Conservation (phyloP, 2,329 filamentous ascomycete genomes). For the Nannizzia gypsea region DNA sequence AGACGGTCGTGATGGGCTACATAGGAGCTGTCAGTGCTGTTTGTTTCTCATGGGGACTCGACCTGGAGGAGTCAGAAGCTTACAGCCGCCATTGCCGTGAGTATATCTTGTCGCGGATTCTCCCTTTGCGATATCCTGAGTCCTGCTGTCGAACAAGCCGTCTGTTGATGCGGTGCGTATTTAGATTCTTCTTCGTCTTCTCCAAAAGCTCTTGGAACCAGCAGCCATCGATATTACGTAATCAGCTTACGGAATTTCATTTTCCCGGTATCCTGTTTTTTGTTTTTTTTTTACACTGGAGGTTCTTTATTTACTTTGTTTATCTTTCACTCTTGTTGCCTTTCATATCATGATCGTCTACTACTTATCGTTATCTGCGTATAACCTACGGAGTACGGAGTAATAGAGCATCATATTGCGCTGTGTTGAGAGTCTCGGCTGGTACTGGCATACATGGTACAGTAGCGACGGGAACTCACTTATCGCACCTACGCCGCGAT, state of each 20-base stretch:
- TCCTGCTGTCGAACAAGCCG: background rate
- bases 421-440: no score
- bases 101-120: background rate
- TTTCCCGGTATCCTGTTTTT: background rate
- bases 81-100: constrained; percentile 27
- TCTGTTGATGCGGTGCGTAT: background rate
- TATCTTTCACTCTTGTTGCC: background rate
- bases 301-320: background rate
- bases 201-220: background rate
- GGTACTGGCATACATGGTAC: no score
- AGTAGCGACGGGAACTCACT: no score
- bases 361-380: background rate
- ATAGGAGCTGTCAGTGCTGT: background rate
- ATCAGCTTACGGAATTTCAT: background rate
- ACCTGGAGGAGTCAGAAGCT: constrained; percentile 12
- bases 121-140: background rate
- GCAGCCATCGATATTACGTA: no score
- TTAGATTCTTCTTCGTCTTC: background rate
- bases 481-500: no score
- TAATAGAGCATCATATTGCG: no score
- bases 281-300: background rate
- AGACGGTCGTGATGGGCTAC: constrained; percentile 65
- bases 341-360: background rate
- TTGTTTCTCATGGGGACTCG: background rate
- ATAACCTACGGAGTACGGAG: no score